These are phyloP conservation scores for Gelatoporia subvermispora DNA, from an alignment of 768 basidiomycete genomes.

Conservation along the genomic window DNA sequence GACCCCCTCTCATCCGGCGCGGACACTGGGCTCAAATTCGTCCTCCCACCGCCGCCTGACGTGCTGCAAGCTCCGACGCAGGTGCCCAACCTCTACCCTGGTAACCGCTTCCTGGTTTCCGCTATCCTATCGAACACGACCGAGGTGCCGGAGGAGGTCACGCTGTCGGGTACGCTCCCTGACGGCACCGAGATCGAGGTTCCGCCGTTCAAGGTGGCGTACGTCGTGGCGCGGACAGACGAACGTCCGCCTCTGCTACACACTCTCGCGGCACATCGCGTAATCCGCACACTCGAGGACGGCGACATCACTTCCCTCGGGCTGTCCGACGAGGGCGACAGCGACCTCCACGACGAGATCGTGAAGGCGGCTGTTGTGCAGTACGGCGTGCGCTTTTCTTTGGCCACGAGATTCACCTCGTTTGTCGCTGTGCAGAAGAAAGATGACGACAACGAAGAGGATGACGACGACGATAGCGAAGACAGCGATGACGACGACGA, in stretches of 20 bases:
- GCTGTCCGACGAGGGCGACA: slow-evolving; percentile 16
- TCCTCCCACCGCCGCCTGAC: slow-evolving; percentile 8
- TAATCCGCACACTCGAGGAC: slow-evolving; percentile 50
- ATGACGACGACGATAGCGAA: too few species aligned
- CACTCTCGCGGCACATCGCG: slow-evolving; percentile 45
- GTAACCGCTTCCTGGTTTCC: slow-evolving; percentile 30
- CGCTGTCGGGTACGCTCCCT: slow-evolving; percentile 19
- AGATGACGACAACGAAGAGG: slow-evolving; percentile 3
- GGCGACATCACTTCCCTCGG: neutral
- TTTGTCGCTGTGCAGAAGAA: slow-evolving; percentile 49
- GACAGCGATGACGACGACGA: too few species aligned
- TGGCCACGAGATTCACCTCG: slow-evolving; percentile 48
- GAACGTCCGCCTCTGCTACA: slow-evolving; percentile 45
- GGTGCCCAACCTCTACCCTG: slow-evolving; percentile 28
- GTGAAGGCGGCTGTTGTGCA: slow-evolving; percentile 37
- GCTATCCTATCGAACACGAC: slow-evolving; percentile 23
- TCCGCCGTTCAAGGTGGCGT: slow-evolving; percentile 20
- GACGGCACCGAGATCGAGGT: slow-evolving; percentile 22
- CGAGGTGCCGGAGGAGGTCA: slow-evolving; percentile 23
- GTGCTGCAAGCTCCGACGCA: slow-evolving; percentile 30
- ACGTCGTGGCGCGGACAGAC: neutral
- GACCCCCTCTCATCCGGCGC: neutral
- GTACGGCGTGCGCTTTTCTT: slow-evolving; percentile 46
- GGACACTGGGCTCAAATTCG: neutral
- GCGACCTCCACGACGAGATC: slow-evolving; percentile 27